Conservation (phyloP, 495 filamentous ascomycete species). For the Paragyromitra xinjiangensis region DNA sequence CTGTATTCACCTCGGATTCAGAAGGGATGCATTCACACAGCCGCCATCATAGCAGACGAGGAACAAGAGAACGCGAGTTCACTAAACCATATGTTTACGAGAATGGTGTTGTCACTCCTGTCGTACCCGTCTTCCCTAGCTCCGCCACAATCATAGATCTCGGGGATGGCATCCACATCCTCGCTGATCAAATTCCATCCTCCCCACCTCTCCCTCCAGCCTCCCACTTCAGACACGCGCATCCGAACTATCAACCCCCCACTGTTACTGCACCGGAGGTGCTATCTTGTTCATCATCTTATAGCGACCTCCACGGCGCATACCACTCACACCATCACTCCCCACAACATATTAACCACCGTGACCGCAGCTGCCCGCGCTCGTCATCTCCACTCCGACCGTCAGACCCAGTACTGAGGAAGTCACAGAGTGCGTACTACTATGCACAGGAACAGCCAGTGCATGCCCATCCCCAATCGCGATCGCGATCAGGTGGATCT, state of each 20-base stretch:
- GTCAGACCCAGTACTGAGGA: constrained; percentile 36
- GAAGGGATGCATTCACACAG: constrained; percentile 36
- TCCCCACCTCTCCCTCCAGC: constrained; percentile 41
- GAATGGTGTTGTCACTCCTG: constrained; percentile 56
- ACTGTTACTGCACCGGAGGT: constrained; percentile 36
- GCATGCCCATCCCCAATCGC: constrained; percentile 36
- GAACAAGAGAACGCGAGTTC: constrained; percentile 53
- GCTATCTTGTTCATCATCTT: constrained; percentile 46
- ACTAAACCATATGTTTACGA: constrained; percentile 59
- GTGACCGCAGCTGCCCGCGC: constrained; percentile 28
- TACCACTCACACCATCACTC: constrained; percentile 48
- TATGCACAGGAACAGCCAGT: constrained; percentile 23
- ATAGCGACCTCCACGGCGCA: constrained; percentile 42
- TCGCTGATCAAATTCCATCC: constrained; percentile 50
- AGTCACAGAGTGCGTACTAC: constrained; percentile 49
- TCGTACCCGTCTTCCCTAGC: constrained; percentile 62
- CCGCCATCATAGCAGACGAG: constrained; percentile 44
- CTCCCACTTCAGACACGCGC: constrained; percentile 32
- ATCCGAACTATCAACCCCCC: constrained; percentile 33
- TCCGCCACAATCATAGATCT: constrained; percentile 60
- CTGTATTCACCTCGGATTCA: constrained; percentile 42
- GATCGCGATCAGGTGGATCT: constrained; percentile 45
- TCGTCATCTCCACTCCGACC: constrained; percentile 47
- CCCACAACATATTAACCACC: constrained; percentile 30
- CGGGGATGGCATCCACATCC: constrained; percentile 57